These are phyloP conservation scores for Salix suchowensis DNA, from an alignment of 345 rosid genomes.

Conservation along the genomic window DNA sequence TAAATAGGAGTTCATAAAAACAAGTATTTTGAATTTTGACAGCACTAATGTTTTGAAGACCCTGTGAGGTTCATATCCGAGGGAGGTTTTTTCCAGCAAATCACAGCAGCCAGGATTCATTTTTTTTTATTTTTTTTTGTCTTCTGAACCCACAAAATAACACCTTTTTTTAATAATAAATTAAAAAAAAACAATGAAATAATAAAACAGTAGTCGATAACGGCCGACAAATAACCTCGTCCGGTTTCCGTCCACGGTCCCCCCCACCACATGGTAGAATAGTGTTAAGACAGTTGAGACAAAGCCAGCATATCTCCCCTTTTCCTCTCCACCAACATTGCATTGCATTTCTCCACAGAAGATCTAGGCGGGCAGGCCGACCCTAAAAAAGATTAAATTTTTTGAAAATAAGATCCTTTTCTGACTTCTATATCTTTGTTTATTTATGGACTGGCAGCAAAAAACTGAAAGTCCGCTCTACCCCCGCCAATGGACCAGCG, in stretches of 20 bases:
- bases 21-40: too few relatives aligned
- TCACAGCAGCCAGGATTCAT: background rate
- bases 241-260: too few relatives aligned
- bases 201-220: background rate
- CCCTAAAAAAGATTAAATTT: background rate
- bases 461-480: background rate
- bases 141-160: background rate
- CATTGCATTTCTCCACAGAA: background rate
- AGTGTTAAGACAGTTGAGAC: background rate
- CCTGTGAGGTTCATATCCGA: too few relatives aligned
- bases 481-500: conserved; percentile 22
- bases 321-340: background rate
- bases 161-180: background rate
- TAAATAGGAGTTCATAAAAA: too few relatives aligned
- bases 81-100: too few relatives aligned
- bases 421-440: background rate
- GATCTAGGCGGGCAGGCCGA: background rate
- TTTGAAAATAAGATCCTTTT: background rate
- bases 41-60: too few relatives aligned
- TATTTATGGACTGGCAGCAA: conserved; percentile 13
- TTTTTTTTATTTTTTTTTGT: too few relatives aligned
- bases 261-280: background rate
- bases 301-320: background rate
- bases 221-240: background rate
- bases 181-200: background rate